These are phyloP conservation scores for Linderina pennispora DNA, from an alignment of 192 early-diverging fungal genomes.

Conservation along the genomic window DNA sequence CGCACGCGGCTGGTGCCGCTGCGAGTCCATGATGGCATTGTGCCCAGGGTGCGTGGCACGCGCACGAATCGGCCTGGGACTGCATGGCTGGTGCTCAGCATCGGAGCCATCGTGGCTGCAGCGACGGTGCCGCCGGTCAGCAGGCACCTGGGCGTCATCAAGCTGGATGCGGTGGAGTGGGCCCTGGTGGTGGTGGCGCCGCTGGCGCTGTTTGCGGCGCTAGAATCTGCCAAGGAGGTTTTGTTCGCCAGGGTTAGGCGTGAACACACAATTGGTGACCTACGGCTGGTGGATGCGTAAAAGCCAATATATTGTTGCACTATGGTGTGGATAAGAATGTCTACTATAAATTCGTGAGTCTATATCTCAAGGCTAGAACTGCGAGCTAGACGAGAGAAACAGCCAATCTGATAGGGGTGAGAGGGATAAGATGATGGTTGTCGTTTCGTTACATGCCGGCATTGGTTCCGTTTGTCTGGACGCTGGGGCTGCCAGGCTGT, in stretches of 20 bases:
- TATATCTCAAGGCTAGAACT: too few relatives aligned
- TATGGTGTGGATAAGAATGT: too few relatives aligned
- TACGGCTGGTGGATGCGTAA: too few relatives aligned
- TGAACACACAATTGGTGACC: neutral
- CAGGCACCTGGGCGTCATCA: slow-evolving; percentile 21
- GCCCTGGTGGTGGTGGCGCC: slow-evolving; percentile 15
- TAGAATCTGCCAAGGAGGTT: slow-evolving; percentile 33
- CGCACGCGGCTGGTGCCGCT: slow-evolving; percentile 24
- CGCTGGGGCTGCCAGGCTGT: too few relatives aligned
- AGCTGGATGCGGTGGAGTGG: slow-evolving; percentile 33
- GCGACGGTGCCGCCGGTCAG: slow-evolving; percentile 12
- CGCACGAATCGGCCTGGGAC: slow-evolving; percentile 7
- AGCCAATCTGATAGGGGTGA: too few relatives aligned
- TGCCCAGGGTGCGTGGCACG: neutral
- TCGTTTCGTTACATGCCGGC: too few relatives aligned
- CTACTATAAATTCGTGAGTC: too few relatives aligned
- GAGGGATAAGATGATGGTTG: too few relatives aligned
- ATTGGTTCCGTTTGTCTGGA: too few relatives aligned
- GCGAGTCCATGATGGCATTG: slow-evolving; percentile 3
- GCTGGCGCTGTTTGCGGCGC: slow-evolving; percentile 12
- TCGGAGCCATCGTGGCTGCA: slow-evolving; percentile 8
- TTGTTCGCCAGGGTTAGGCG: neutral
- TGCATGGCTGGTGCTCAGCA: slow-evolving; percentile 11
- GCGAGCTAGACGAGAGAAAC: too few relatives aligned
- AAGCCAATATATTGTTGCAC: too few relatives aligned